phyloP scores from a whole-genome alignment of 306 rosid species.

The Biancaea sappan region DNA sequence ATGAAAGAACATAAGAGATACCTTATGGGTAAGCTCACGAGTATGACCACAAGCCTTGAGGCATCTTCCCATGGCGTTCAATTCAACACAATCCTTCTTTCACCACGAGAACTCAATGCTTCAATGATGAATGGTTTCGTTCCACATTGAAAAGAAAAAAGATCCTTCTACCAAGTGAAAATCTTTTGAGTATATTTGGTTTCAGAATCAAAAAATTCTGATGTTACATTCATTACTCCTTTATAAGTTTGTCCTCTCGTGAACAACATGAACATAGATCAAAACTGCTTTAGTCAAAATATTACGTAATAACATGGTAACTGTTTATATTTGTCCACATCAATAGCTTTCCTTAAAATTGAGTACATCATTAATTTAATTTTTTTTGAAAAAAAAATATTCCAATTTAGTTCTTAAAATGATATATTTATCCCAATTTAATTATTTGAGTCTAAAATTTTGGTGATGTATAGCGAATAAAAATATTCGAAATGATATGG shows the following conservation, averaged over 20 bases:
- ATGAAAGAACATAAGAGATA: slow-evolving; percentile 38
- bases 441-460: too few relatives aligned
- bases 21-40: slow-evolving; percentile 35
- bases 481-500: slow-evolving; percentile 36
- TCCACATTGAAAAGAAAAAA: slow-evolving; percentile 24
- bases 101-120: slow-evolving; percentile 40
- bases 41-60: slow-evolving; percentile 30
- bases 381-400: too few relatives aligned
- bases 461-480: background rate
- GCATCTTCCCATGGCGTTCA: slow-evolving; percentile 48
- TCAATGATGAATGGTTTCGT: slow-evolving; percentile 38
- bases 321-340: background rate
- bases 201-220: background rate
- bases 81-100: slow-evolving; percentile 41
- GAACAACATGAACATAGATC: slow-evolving; percentile 11
- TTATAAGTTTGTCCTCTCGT: background rate
- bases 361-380: too few relatives aligned
- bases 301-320: background rate
- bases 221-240: background rate
- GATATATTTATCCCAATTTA: too few relatives aligned
- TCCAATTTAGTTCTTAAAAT: too few relatives aligned
- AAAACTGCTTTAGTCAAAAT: background rate
- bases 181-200: slow-evolving; percentile 33
- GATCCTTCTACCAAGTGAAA: slow-evolving; percentile 12
- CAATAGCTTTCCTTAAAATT: too few relatives aligned